Percentiles rank a stretch among this genome's conserved stretches.
phyloP scores from a whole-genome alignment of 73 alveolate species.

The Stentor coeruleus region DNA sequence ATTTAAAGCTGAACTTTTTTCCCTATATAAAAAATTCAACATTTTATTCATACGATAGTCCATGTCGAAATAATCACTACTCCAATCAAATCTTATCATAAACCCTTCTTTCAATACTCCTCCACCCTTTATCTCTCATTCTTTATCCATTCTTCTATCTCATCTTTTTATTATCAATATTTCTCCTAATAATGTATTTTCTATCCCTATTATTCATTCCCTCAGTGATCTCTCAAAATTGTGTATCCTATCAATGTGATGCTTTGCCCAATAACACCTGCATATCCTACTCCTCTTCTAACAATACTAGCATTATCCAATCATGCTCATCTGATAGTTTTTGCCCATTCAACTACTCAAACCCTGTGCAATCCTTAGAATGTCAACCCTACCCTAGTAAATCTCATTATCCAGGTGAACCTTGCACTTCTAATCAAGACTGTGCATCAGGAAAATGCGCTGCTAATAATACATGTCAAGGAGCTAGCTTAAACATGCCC shows the following conservation, averaged over 20 bases:
- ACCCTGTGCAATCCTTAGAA: background rate
- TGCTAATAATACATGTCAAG: background rate
- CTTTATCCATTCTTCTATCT: too few species aligned
- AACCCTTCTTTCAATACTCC: too few species aligned
- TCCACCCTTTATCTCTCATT: too few species aligned
- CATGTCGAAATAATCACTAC: too few species aligned
- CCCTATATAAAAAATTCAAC: too few species aligned
- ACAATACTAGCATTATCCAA: background rate
- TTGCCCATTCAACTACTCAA: conserved; percentile 1
- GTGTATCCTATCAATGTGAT: background rate
- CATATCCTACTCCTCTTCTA: background rate
- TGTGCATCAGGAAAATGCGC: background rate
- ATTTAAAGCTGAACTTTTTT: too few species aligned
- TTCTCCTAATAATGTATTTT: background rate
- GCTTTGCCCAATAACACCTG: background rate
- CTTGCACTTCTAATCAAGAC: background rate
- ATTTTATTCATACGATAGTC: too few species aligned
- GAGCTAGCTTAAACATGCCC: background rate
- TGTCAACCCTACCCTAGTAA: background rate
- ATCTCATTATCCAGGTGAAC: background rate
- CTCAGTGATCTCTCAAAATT: background rate
- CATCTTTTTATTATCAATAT: too few species aligned
- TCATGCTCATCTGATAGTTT: background rate
- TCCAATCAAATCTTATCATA: too few species aligned
- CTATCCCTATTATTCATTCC: too few species aligned